phyloP scores from a whole-genome alignment of 2,329 filamentous ascomycete genomes.

The Reticulascus tulasneorum region DNA sequence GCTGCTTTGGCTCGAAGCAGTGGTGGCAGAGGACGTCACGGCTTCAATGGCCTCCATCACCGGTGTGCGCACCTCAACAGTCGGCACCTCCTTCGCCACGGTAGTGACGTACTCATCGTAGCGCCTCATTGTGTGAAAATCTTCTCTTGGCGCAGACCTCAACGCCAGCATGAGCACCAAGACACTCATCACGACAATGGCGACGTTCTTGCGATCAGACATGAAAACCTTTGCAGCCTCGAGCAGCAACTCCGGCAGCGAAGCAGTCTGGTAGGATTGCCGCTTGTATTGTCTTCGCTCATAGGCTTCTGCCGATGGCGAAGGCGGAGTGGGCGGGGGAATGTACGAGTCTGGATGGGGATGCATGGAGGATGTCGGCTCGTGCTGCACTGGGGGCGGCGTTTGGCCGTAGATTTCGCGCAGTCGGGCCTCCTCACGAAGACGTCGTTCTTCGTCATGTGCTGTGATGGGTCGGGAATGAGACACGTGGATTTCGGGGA shows the following conservation, averaged over 20 bases:
- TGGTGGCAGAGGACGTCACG: background rate
- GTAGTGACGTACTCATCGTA: conserved; percentile 16
- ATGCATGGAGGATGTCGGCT: conserved; percentile 9
- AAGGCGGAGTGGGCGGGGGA: conserved; percentile 15
- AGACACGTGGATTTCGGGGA: background rate
- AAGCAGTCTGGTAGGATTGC: conserved; percentile 34
- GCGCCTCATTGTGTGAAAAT: conserved; percentile 20
- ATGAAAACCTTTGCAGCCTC: conserved; percentile 51
- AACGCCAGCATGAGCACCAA: conserved; percentile 49
- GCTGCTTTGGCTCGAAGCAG: background rate
- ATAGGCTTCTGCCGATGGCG: conserved; percentile 22
- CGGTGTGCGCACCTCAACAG: background rate
- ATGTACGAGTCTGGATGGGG: conserved; percentile 10
- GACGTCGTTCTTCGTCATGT: conserved; percentile 29
- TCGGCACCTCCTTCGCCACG: conserved; percentile 8
- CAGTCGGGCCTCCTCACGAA: conserved; percentile 45
- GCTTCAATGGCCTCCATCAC: conserved; percentile 7
- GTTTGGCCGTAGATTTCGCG: conserved; percentile 51
- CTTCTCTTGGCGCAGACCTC: conserved; percentile 18
- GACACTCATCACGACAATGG: conserved; percentile 50
- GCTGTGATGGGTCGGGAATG: conserved; percentile 9
- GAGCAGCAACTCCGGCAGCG: conserved; percentile 49
- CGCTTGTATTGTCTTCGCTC: conserved; percentile 18
- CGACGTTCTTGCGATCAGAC: conserved; percentile 55
- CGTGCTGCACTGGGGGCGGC: conserved; percentile 11